Percentiles rank a stretch among this genome's conserved stretches.
Conservation (phyloP, 495 filamentous ascomycete genomes). For the Cercophora samala region DNA sequence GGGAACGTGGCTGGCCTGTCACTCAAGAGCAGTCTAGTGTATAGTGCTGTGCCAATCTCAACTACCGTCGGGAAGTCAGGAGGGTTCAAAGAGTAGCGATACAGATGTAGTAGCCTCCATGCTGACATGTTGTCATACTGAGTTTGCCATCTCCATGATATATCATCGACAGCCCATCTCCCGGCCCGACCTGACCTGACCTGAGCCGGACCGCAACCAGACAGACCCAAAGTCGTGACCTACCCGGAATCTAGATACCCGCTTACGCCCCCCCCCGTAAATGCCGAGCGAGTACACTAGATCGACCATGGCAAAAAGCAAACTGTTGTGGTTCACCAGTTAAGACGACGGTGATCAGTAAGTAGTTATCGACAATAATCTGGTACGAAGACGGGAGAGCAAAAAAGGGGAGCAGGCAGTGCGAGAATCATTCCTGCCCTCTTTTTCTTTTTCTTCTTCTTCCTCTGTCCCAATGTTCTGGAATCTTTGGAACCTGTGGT, state of each 20-base stretch:
- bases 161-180: background rate
- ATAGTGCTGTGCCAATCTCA: background rate
- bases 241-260: background rate
- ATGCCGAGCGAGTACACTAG: background rate
- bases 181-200: background rate
- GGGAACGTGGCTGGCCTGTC: no score
- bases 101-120: background rate
- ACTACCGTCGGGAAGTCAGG: background rate
- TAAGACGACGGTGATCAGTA: background rate
- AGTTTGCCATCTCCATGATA: background rate
- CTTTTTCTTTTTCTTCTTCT: background rate
- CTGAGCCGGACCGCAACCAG: no score
- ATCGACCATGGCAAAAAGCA: background rate
- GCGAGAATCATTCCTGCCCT: constrained; percentile 1
- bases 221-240: background rate
- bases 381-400: background rate
- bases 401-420: background rate
- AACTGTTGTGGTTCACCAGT: no score
- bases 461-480: no score
- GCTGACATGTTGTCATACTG: background rate
- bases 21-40: no score
- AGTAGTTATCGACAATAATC: no score
- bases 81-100: background rate
- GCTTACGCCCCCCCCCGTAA: background rate
- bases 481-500: no score